phyloP scores from a whole-genome alignment of 177 flowering plant genomes.

The Telopea speciosissima region DNA sequence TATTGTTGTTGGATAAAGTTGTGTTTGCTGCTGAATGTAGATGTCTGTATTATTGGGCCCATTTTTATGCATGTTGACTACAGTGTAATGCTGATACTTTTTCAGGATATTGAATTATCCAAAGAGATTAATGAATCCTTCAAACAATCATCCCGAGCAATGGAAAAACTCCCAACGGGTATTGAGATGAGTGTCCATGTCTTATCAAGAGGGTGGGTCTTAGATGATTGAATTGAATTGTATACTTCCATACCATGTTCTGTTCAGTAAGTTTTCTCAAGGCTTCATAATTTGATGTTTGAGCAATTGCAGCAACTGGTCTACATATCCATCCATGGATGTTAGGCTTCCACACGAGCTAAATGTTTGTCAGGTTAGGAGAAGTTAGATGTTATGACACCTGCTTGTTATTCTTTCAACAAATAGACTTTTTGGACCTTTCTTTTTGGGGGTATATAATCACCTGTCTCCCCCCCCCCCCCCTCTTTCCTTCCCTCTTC shows the following conservation, averaged over 20 bases:
- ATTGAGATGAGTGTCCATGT: slow-evolving; percentile 87
- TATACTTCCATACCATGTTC: not conserved
- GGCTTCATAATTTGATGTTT: too few relatives aligned
- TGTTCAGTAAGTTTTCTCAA: too few relatives aligned
- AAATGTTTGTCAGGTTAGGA: slow-evolving; percentile 66
- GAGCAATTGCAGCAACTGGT: slow-evolving; percentile 54
- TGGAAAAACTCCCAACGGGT: slow-evolving; percentile 76
- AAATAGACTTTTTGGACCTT: not conserved
- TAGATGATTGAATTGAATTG: not conserved
- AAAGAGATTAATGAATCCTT: slow-evolving; percentile 84
- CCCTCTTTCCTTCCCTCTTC: not conserved
- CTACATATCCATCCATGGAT: slow-evolving; percentile 88
- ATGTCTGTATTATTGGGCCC: not conserved
- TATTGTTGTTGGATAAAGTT: too few relatives aligned
- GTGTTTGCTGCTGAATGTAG: not conserved
- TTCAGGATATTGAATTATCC: slow-evolving; percentile 74
- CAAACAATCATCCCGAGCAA: slow-evolving; percentile 75
- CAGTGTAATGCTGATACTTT: not conserved
- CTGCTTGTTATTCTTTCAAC: not conserved
- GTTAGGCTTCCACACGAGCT: slow-evolving; percentile 77
- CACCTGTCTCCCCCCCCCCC: not conserved
- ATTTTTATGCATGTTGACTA: not conserved
- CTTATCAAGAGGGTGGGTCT: slow-evolving; percentile 63
- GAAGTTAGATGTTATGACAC: not conserved
- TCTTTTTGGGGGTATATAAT: not conserved